Evolutionary conservation across 257 asterid genomes (phyloP).

Genomic region (Nicotiana tabacum): DNA sequence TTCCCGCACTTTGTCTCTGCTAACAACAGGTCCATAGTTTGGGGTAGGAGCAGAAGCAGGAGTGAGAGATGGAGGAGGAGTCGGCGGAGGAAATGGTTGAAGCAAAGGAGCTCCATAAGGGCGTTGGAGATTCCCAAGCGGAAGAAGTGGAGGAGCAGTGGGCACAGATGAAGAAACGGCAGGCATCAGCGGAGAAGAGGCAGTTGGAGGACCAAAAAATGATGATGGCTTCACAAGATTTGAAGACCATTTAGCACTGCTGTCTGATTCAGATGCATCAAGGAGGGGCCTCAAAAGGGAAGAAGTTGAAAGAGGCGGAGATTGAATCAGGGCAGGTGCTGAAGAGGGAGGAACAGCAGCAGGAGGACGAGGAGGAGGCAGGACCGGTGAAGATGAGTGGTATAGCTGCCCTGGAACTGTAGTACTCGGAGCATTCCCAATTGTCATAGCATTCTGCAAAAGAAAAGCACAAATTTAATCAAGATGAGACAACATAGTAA

Average conservation of each 20-base stretch:
- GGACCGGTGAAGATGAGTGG: slow-evolving; percentile 35
- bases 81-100: slow-evolving; percentile 99
- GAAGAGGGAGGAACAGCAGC: slow-evolving; percentile 34
- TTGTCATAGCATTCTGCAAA: slow-evolving; percentile 59
- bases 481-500: not conserved
- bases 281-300: slow-evolving; percentile 52
- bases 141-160: slow-evolving; percentile 72
- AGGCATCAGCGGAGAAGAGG: slow-evolving; percentile 56
- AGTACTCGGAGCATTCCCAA: slow-evolving; percentile 49
- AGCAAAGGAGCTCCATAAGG: slow-evolving; percentile 95
- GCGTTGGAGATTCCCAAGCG: slow-evolving; percentile 54
- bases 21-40: slow-evolving; percentile 48
- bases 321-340: slow-evolving; percentile 41
- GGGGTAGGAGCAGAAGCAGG: slow-evolving; percentile 50
- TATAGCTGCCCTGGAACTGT: slow-evolving; percentile 46
- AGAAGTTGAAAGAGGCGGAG: slow-evolving; percentile 42
- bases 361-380: slow-evolving; percentile 43
- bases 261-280: slow-evolving; percentile 42
- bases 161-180: slow-evolving; percentile 66
- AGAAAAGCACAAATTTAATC: not conserved
- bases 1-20: slow-evolving; percentile 79
- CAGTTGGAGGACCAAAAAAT: slow-evolving; percentile 63
- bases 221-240: slow-evolving; percentile 86
- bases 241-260: slow-evolving; percentile 39
- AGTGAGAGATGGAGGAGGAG: slow-evolving; percentile 92